Base-by-base conservation (phyloP, 2,329 filamentous ascomycete species). In the Fulvia fulva region DNA sequence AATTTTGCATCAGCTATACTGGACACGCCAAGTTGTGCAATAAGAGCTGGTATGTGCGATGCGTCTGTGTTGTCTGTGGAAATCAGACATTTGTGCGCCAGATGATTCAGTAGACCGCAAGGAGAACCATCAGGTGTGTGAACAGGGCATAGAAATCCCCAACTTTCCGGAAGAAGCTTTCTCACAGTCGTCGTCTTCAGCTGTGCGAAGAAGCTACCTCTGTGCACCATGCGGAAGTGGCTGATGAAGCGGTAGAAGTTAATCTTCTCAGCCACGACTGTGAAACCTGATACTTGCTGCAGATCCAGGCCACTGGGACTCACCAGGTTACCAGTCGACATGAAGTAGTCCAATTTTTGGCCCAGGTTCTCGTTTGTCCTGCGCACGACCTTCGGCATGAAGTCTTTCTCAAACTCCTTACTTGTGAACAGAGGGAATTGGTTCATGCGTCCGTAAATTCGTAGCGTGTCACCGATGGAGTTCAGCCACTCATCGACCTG, bases 241-340 rank as follows among this genome's bases (percentile, higher is more conserved):
- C 90, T 94, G 78, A 99, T 96, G 78, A 97, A 99, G 69, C 94
- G 90, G 70, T 96, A 86, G 74, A 97, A 99, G 78, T 99, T 99
- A 73, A 99, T 93, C 81, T 97, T 97, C 74, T 99, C 94, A 2
- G 94, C 94, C 53, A 97, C 92, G 52, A 99, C 91, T 0, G 91
- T 96, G 75, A 96, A 99, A 62, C 94, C 94, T 12, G 93, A 94
- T 0, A 88, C 87, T 75, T 99, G 94, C 72, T 97, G 94, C 69
- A 97, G 76, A 81, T 99, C 94, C 43, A 99, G 81, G 64, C 94
- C 94, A 28, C 90, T 96, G 14, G 90, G 87, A 79, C 90, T 96
- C 70, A 91, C 86, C 47, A 99, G 79, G 70, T 99, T 99, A 66
- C 94, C 94, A 0, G 94, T 99, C 0, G 93, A 96, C 62, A 99